Base-by-base conservation (phyloP, 352 stramenopile genomes). In the Phytophthora kernoviae region DNA sequence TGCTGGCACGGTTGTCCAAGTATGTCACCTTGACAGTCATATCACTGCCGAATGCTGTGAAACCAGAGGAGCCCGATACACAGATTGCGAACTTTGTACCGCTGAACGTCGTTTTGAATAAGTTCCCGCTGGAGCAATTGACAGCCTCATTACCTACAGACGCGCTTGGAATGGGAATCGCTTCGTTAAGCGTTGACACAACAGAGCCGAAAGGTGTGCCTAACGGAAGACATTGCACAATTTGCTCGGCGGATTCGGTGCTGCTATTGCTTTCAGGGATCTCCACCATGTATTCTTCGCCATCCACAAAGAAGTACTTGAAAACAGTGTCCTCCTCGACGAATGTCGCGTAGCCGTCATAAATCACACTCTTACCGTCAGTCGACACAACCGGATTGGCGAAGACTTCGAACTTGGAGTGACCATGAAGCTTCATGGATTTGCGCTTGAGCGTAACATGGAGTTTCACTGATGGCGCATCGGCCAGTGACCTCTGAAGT, bases 361-460 rank as follows among this genome's bases (percentile, higher is more conserved):
- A 75, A 21, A 51, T 47, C 5, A 71, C 51, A 0, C 45, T 53
- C 1, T 36, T 14, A n/a, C 56, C 61, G n/a, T 70, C 39, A 4
- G 18, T 14, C 5, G 61, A 68, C 32, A 71, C 52, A 1, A 68
- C 53, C 6, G 66, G 61, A 10, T 53, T 71, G 15, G 66, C 66
- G 41, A 47, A 74, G 9, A 74, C 46, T 46, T 74, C 51, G 40
- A 74, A 74, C 21, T 70, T 45, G 6, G 45, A 49, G 15, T 56
- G 22, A 27, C 60, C 54, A 39, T 74, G 50, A n/a, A 71, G 17
- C 37, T 62, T 26, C 42, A 69, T 51, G 8, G 54, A 34, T 11
- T 48, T 58, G 26, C 75, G 65, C 40, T 78, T 65, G 17, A 75
- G 48, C 5, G 52, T 72, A 17, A 81, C 62, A 11, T 73, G 70